Evolutionary conservation across 2,329 filamentous ascomycete genomes (phyloP).

Genomic region (Drechslera avenae): DNA sequence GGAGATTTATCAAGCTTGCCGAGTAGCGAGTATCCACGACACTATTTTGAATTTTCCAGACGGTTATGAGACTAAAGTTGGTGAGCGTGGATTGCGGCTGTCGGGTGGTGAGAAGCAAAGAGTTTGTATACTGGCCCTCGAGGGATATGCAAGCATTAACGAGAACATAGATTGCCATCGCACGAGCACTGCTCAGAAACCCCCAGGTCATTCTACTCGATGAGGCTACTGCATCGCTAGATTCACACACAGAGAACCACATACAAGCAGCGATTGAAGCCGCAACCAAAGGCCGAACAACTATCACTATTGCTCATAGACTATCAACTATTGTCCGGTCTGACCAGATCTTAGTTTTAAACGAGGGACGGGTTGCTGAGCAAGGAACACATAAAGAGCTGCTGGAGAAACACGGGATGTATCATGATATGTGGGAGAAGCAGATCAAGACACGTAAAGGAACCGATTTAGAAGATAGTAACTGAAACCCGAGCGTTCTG

Average conservation of each 20-base stretch:
- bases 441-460: too few species aligned
- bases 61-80: constrained; percentile 35
- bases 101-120: constrained; percentile 68
- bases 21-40: constrained; percentile 64
- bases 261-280: constrained; percentile 64
- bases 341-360: constrained; percentile 51
- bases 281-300: constrained; percentile 64
- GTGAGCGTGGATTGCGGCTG: constrained; percentile 47
- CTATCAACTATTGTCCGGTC: constrained; percentile 81
- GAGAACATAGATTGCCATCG: constrained; percentile 59
- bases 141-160: too few species aligned
- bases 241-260: constrained; percentile 67
- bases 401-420: neutral
- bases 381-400: constrained; percentile 15
- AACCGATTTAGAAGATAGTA: too few species aligned
- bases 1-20: constrained; percentile 63
- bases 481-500: too few species aligned
- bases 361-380: constrained; percentile 13
- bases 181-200: constrained; percentile 75
- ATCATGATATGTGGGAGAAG: neutral
- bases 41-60: constrained; percentile 61
- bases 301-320: constrained; percentile 72
- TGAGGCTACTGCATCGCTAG: constrained; percentile 84
- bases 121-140: neutral
- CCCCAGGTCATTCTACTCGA: constrained; percentile 81